Conservation (phyloP, 2,329 filamentous ascomycete genomes). For the Monilinia vaccinii-corymbosi region DNA sequence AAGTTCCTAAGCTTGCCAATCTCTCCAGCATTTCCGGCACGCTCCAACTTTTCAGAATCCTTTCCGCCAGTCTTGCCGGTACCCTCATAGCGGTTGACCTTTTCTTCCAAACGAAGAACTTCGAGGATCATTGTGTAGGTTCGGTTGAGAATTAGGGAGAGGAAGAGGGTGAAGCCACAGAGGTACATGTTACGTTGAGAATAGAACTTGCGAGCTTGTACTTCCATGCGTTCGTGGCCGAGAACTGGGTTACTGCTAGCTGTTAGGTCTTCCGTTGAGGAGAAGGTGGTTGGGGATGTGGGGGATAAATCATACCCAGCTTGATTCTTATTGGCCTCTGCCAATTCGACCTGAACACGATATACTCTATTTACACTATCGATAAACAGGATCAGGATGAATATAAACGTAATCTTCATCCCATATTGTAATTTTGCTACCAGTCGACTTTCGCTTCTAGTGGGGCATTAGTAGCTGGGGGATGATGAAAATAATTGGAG, state of each 20-base stretch:
- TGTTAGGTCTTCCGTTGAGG: conserved; percentile 20
- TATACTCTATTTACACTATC: conserved; percentile 96
- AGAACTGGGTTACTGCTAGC: conserved; percentile 55
- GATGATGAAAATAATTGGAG: conserved; percentile 32
- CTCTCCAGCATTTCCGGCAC: conserved; percentile 66
- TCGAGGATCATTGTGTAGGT: conserved; percentile 74
- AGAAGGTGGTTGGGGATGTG: background rate
- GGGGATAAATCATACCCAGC: conserved; percentile 20
- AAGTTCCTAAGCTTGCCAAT: conserved; percentile 59
- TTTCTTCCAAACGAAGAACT: conserved; percentile 68
- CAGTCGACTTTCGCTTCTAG: conserved; percentile 33
- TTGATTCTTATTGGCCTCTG: conserved; percentile 56
- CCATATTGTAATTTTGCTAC: conserved; percentile 95
- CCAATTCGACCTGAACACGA: conserved; percentile 85
- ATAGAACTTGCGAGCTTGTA: conserved; percentile 99
- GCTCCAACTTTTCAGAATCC: conserved; percentile 61
- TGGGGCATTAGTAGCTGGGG: conserved; percentile 15
- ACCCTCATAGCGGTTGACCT: conserved; percentile 74
- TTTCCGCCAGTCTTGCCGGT: conserved; percentile 50
- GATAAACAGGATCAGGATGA: conserved; percentile 95
- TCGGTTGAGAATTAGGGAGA: conserved; percentile 96
- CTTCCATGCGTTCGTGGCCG: conserved; percentile 92
- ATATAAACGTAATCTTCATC: conserved; percentile 98
- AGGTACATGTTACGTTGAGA: conserved; percentile 99
- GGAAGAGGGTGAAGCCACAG: conserved; percentile 97